Conservation (phyloP, 352 stramenopile genomes). For the Phytophthora ramorum region DNA sequence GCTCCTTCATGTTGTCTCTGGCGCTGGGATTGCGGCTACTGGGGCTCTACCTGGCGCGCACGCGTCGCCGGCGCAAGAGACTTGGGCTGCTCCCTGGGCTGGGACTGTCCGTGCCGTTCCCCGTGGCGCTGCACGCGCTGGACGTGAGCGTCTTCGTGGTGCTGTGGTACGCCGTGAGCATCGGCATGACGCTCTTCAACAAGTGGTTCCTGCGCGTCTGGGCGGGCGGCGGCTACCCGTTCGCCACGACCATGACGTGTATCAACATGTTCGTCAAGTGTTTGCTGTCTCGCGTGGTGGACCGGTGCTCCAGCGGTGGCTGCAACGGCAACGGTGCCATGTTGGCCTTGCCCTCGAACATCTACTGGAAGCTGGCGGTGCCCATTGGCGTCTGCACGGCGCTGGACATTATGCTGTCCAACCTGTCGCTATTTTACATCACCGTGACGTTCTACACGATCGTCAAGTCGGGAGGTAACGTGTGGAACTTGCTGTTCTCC, state of each 20-base stretch:
- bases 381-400: conserved; percentile 82
- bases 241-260: conserved; percentile 80
- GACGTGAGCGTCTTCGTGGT: conserved; percentile 79
- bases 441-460: conserved; percentile 90
- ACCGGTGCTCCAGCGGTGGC: conserved; percentile 45
- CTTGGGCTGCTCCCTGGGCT: conserved; percentile 23
- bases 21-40: conserved; percentile 55
- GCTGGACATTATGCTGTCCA: conserved; percentile 87
- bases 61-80: conserved; percentile 27
- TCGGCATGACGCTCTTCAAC: conserved; percentile 88
- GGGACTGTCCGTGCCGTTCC: conserved; percentile 26
- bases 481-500: conserved; percentile 89
- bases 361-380: conserved; percentile 77
- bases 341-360: conserved; percentile 34
- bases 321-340: conserved; percentile 36
- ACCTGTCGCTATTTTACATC: conserved; percentile 88
- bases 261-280: conserved; percentile 87
- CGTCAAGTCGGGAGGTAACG: conserved; percentile 78
- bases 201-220: conserved; percentile 86
- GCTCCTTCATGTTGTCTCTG: conserved; percentile 67
- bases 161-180: conserved; percentile 86
- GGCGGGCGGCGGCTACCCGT: conserved; percentile 72
- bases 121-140: conserved; percentile 55
- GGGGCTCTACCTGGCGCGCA: conserved; percentile 40
- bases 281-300: conserved; percentile 60